A percentile compares a stretch with the other conserved stretches of the same genome.
These are phyloP conservation scores for Cercospora citrullina DNA, from an alignment of 2,329 filamentous ascomycete species.

Conservation along the genomic window DNA sequence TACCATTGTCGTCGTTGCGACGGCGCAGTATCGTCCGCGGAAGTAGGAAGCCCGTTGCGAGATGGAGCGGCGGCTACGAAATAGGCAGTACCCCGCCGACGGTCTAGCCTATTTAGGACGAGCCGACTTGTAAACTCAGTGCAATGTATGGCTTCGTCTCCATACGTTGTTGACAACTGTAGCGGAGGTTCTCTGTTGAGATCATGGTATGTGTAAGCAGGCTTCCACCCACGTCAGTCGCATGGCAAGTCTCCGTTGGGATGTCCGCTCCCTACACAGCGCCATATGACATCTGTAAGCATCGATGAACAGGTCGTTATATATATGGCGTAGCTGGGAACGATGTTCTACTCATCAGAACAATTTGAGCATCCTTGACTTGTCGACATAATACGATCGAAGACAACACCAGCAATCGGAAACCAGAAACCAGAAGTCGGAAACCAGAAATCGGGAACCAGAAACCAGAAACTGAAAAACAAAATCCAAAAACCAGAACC, in stretches of 20 bases:
- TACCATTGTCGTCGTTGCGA: neutral
- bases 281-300: neutral
- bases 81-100: neutral
- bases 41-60: neutral
- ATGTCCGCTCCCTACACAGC: neutral
- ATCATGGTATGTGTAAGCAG: neutral
- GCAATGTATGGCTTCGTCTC: neutral
- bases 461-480: neutral
- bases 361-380: neutral
- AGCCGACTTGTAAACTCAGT: neutral
- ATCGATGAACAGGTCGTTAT: neutral
- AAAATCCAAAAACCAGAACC: neutral
- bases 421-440: neutral
- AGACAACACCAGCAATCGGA: neutral
- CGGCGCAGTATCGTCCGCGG: neutral
- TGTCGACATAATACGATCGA: neutral
- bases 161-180: neutral
- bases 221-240: neutral
- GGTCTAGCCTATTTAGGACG: neutral
- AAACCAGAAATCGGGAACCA: neutral
- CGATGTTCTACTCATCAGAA: neutral
- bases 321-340: neutral
- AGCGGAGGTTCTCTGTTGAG: neutral
- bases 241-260: neutral
- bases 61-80: neutral